phyloP scores from a whole-genome alignment of 208 protist genomes.

The Wallacemonas collosoma region DNA sequence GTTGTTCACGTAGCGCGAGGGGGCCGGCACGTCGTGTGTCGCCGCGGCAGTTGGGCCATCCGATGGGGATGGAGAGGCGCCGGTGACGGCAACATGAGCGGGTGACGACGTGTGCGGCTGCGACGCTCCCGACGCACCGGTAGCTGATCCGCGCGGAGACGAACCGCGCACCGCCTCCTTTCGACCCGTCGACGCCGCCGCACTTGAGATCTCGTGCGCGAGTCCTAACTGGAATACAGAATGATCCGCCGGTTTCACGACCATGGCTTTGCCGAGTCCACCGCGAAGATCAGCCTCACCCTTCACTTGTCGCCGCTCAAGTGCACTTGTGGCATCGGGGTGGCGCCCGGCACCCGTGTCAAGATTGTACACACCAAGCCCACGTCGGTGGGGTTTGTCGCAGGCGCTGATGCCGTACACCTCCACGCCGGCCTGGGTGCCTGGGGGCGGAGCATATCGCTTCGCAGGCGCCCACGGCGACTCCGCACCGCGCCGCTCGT shows the following conservation, averaged over 20 bases:
- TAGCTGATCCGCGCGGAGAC: too few relatives aligned
- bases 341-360: constrained; percentile 19
- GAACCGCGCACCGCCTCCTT: too few relatives aligned
- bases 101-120: too few relatives aligned
- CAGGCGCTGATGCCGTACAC: neutral
- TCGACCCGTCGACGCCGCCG: neutral
- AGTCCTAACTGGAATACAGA: constrained; percentile 55
- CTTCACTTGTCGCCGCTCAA: constrained; percentile 19
- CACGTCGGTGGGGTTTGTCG: constrained; percentile 19
- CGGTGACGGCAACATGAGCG: too few relatives aligned
- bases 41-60: too few relatives aligned
- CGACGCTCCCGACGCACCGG: too few relatives aligned
- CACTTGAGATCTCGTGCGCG: constrained; percentile 15
- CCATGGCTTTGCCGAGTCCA: constrained; percentile 42
- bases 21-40: too few relatives aligned
- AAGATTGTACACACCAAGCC: constrained; percentile 35
- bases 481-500: constrained; percentile 46
- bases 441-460: constrained; percentile 19
- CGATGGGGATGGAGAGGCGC: too few relatives aligned
- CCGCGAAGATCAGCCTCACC: constrained; percentile 1
- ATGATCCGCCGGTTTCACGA: constrained; percentile 54
- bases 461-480: constrained; percentile 32
- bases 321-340: constrained; percentile 26
- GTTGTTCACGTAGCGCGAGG: constrained; percentile 13
- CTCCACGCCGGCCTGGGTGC: neutral